Conservation (phyloP, 768 basidiomycete genomes). For the Tephrocybe rancida region DNA sequence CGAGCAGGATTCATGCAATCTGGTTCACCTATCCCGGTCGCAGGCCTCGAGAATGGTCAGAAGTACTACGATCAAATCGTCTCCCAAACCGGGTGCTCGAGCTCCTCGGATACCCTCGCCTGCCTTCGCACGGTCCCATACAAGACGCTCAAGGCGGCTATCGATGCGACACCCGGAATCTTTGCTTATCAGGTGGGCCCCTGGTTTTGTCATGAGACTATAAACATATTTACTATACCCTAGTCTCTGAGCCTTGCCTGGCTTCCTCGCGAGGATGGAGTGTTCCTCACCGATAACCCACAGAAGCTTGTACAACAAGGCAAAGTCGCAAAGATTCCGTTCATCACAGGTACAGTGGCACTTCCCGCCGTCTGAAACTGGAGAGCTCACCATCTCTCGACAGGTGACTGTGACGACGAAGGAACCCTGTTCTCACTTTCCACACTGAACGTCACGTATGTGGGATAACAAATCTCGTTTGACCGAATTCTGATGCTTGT, state of each 20-base stretch:
- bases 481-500: neutral
- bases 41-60: constrained; percentile 46
- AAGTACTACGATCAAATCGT: constrained; percentile 47
- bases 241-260: constrained; percentile 45
- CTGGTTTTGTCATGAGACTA: neutral
- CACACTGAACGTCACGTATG: constrained; percentile 48
- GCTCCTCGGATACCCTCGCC: constrained; percentile 38
- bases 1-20: constrained; percentile 54
- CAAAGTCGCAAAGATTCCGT: constrained; percentile 47
- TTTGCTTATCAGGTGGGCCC: constrained; percentile 38
- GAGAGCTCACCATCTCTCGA: neutral
- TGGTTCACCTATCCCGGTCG: constrained; percentile 46
- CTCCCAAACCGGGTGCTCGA: constrained; percentile 38
- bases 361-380: neutral
- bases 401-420: constrained; percentile 59
- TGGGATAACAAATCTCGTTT: neutral
- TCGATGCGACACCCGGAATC: constrained; percentile 43
- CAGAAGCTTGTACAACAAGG: constrained; percentile 42
- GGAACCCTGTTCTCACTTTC: constrained; percentile 52
- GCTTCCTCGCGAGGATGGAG: constrained; percentile 51
- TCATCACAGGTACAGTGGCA: constrained; percentile 39
- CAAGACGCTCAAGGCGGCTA: constrained; percentile 39
- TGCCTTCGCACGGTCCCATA: constrained; percentile 45
- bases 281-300: constrained; percentile 44
- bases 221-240: neutral